Evolutionary conservation across 345 rosid genomes (phyloP).

Genomic region (Capsella bursapastoris): DNA sequence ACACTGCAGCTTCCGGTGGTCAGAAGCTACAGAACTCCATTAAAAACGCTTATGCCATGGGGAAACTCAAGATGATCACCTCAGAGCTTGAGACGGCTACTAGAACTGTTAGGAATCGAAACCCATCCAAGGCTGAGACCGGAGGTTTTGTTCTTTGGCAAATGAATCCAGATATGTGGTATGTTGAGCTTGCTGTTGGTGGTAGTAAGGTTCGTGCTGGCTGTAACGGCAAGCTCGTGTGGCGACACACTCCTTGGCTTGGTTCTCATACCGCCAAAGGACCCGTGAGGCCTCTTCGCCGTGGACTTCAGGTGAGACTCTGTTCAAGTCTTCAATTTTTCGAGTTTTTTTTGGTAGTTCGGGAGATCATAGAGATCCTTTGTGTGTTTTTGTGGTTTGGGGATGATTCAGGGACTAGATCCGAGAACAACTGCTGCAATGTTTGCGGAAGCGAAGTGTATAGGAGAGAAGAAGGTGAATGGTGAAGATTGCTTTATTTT

Average conservation of each 20-base stretch:
- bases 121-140: conserved; percentile 61
- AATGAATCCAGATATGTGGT: conserved; percentile 98
- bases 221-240: conserved; percentile 87
- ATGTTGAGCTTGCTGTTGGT: conserved; percentile 88
- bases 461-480: conserved; percentile 76
- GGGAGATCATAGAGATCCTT: conserved; percentile 12
- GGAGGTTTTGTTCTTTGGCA: conserved; percentile 97
- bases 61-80: conserved; percentile 81
- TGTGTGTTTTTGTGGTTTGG: conserved; percentile 11
- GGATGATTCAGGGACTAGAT: conserved; percentile 76
- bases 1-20: conserved; percentile 89
- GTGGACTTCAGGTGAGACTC: conserved; percentile 78
- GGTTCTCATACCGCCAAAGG: conserved; percentile 91
- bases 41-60: conserved; percentile 85
- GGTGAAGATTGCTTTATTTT: conserved; percentile 94
- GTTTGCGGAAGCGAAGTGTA: conserved; percentile 87
- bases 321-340: not conserved
- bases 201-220: conserved; percentile 91
- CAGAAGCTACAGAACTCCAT: conserved; percentile 80
- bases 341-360: not conserved
- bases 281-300: conserved; percentile 87
- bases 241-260: conserved; percentile 97
- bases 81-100: conserved; percentile 78
- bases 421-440: conserved; percentile 78
- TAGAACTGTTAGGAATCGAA: conserved; percentile 69